Evolutionary conservation across 2,329 filamentous ascomycete genomes (phyloP), one percentile per base, ranked within the genome.

Genomic region (Metarhizium humberi): DNA sequence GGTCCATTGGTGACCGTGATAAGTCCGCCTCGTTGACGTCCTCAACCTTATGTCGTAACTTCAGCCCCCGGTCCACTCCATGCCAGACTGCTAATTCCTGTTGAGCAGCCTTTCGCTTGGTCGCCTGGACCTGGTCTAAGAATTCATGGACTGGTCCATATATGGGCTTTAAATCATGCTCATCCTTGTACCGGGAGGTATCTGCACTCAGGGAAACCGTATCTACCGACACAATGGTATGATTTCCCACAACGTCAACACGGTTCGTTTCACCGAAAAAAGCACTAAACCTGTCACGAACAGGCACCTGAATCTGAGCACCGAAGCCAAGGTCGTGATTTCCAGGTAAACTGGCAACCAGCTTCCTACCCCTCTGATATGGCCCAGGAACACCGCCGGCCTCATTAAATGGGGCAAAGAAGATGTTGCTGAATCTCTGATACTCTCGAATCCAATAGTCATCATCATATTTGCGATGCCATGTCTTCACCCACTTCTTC

Each of bases 321-420:
- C 90, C 92, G 66, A 97, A 96, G 0, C 94, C 94, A 45, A 97
- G 71, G 67, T 99, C 94, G 67, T 99, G 94, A 65, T 99, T 99
- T 2, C 94, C 94, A 0, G 94, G 94, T 56, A 99, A 67, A 65
- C 87, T 92, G 18, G 88, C 84, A 53, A 97, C 86, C 53, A 97
- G 75, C 71, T 88, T 92, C 56, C 88, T 80, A 5, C 87, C 86
- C 34, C 82, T 78, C 60, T 85, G 82, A 56, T 84, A 84, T 1
- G 76, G 69, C 0, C 78, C 75, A 0, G 84, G 75, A 6, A 73
- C 72, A 47, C 75, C 67, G 52, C 84, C 80, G 1, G 77, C 80
- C 55, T 81, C 68, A 43, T 81, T 79, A 80, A 84, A 90, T 36
- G 82, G 79, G 14, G 85, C 76, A 59, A 92, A 82, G 70, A 96